Conservation (phyloP, 2,329 filamentous ascomycete species). For the Dactylonectria estremocensis region DNA sequence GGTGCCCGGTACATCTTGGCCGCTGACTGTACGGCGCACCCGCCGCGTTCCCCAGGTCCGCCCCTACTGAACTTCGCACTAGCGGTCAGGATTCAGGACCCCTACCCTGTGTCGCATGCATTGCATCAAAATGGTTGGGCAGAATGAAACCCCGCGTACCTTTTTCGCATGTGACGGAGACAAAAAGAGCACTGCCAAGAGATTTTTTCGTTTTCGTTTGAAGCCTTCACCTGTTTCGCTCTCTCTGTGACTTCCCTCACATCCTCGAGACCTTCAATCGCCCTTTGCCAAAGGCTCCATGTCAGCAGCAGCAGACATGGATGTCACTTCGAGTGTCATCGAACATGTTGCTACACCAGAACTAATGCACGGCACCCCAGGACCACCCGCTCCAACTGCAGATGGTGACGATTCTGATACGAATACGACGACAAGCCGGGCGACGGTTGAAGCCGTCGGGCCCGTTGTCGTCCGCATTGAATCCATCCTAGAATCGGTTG, state of each 20-base stretch:
- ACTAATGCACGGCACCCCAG: conserved; percentile 16
- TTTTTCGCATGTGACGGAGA: conserved; percentile 1
- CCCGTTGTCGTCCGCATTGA: conserved; percentile 55
- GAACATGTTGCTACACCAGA: conserved; percentile 30
- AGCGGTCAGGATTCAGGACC: conserved; percentile 33
- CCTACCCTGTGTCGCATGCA: not conserved
- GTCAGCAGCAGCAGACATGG: conserved; percentile 18
- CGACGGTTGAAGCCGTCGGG: conserved; percentile 36
- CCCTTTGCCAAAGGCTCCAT: not conserved
- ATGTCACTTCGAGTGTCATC: not conserved
- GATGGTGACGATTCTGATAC: conserved; percentile 35
- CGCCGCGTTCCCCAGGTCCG: conserved; percentile 31
- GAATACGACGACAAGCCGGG: conserved; percentile 39
- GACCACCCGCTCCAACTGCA: conserved; percentile 17
- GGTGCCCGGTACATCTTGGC: conserved; percentile 9
- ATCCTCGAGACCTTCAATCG: not conserved
- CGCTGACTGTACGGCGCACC: conserved; percentile 2
- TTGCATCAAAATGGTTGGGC: not conserved
- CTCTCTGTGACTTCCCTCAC: not conserved
- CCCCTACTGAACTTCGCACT: conserved; percentile 6
- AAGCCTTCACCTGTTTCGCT: not conserved
- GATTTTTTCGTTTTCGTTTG: not conserved
- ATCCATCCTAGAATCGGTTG: conserved; percentile 49
- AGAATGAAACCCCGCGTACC: not conserved
- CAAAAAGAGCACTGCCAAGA: not conserved